A percentile compares a stretch with the other conserved stretches of the same genome.
phyloP scores from a whole-genome alignment of 2,329 filamentous ascomycete genomes.

The Mycogone perniciosa region DNA sequence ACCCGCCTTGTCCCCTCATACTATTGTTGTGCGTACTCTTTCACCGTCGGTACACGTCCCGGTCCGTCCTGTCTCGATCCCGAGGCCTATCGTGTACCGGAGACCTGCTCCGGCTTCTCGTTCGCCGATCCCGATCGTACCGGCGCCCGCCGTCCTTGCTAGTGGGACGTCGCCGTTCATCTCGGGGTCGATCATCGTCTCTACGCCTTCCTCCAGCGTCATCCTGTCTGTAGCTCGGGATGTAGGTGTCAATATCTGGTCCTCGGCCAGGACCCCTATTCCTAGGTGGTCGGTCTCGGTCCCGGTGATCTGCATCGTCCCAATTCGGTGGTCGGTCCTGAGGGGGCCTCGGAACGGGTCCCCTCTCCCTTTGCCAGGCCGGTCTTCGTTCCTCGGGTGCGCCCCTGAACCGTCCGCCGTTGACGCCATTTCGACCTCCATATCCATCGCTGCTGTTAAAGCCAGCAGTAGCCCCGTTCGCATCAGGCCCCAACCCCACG shows the following conservation, averaged over 20 bases:
- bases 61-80: conserved; percentile 40
- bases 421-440: conserved; percentile 41
- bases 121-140: conserved; percentile 36
- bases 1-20: too few species aligned
- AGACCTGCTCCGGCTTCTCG: conserved; percentile 36
- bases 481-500: conserved; percentile 66
- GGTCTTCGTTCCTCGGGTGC: conserved; percentile 43
- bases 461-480: conserved; percentile 39
- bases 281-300: conserved; percentile 34
- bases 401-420: conserved; percentile 38
- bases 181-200: conserved; percentile 27
- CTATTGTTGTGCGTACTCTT: not conserved
- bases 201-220: conserved; percentile 27
- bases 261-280: conserved; percentile 25
- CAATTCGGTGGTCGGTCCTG: conserved; percentile 26
- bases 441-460: conserved; percentile 48
- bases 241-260: conserved; percentile 43
- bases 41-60: conserved; percentile 40
- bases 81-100: conserved; percentile 33
- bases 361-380: conserved; percentile 50
- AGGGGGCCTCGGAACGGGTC: conserved; percentile 45
- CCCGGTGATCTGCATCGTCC: conserved; percentile 35
- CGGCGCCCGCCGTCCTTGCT: conserved; percentile 30
- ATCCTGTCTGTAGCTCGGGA: conserved; percentile 39
- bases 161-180: conserved; percentile 26